Conservation (phyloP, 345 rosid genomes). For the Moricandia arvensis region DNA sequence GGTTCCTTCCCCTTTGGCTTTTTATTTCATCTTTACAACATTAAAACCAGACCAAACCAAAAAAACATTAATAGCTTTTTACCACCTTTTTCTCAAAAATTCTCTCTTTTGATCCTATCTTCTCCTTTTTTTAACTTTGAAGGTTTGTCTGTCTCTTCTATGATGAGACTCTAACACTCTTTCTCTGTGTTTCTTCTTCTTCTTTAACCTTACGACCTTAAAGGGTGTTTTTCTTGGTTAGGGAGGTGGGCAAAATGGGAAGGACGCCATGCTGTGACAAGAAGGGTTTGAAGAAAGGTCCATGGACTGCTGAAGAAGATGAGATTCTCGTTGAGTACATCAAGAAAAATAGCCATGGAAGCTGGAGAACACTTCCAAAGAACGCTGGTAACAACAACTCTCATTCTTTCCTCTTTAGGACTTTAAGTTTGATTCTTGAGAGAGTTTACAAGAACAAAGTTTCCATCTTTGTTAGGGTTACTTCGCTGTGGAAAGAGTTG, state of each 20-base stretch:
- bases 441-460: background rate
- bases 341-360: slow-evolving; percentile 82
- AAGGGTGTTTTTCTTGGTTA: slow-evolving; percentile 5
- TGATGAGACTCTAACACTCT: slow-evolving; percentile 14
- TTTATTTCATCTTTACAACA: slow-evolving; percentile 31
- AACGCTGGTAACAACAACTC: slow-evolving; percentile 54
- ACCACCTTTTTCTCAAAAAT: slow-evolving; percentile 12
- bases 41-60: slow-evolving; percentile 40
- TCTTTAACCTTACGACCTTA: background rate
- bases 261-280: slow-evolving; percentile 88
- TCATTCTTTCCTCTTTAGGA: background rate
- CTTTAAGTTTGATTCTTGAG: background rate
- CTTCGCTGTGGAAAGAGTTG: slow-evolving; percentile 98
- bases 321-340: slow-evolving; percentile 70
- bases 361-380: slow-evolving; percentile 94
- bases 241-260: slow-evolving; percentile 54
- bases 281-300: slow-evolving; percentile 90
- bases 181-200: slow-evolving; percentile 7
- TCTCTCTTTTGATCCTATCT: slow-evolving; percentile 31
- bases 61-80: slow-evolving; percentile 28
- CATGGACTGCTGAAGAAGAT: slow-evolving; percentile 97
- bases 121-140: slow-evolving; percentile 16
- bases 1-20: slow-evolving; percentile 20
- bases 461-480: slow-evolving; percentile 43
- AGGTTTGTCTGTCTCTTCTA: slow-evolving; percentile 26